phyloP scores from a whole-genome alignment of 1,139 yeast species.

The Candida labiduridarum region DNA sequence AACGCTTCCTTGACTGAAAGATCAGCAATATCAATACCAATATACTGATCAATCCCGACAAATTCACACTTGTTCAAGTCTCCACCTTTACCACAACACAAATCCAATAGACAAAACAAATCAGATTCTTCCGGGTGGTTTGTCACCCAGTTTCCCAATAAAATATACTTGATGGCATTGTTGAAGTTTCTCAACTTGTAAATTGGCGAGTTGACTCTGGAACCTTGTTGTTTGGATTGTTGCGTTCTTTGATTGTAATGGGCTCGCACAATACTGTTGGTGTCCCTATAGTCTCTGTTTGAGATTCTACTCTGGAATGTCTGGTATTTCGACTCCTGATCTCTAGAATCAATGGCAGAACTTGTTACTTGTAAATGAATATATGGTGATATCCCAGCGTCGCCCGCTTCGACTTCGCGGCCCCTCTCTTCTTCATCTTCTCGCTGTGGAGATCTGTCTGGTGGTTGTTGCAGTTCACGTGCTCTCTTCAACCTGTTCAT shows the following conservation, averaged over 20 bases:
- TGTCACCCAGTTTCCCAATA: slow-evolving; percentile 69
- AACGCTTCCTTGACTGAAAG: slow-evolving; percentile 85
- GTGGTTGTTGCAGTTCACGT: slow-evolving; percentile 8
- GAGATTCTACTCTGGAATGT: slow-evolving; percentile 44
- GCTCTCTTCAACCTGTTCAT: slow-evolving; percentile 10
- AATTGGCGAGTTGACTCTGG: slow-evolving; percentile 78
- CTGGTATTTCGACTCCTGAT: slow-evolving; percentile 25
- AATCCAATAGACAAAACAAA: slow-evolving; percentile 58
- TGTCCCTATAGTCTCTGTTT: slow-evolving; percentile 39
- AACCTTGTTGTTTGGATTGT: slow-evolving; percentile 60
- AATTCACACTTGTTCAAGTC: slow-evolving; percentile 88
- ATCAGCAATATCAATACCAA: slow-evolving; percentile 92
- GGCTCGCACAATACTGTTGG: slow-evolving; percentile 66
- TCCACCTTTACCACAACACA: slow-evolving; percentile 99
- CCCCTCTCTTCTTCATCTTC: slow-evolving; percentile 9
- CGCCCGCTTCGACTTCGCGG: slow-evolving; percentile 3
- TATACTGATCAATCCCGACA: slow-evolving; percentile 70
- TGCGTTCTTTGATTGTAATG: slow-evolving; percentile 88
- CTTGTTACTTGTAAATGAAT: slow-evolving; percentile 33
- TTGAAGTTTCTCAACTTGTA: slow-evolving; percentile 85
- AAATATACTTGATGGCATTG: slow-evolving; percentile 85
- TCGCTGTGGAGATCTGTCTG: neutral
- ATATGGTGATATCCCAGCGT: slow-evolving; percentile 30
- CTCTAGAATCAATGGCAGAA: slow-evolving; percentile 23
- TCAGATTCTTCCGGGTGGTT: slow-evolving; percentile 49